phyloP scores from a whole-genome alignment of 179 eudicot genomes.

The Amaranthus tricolor region DNA sequence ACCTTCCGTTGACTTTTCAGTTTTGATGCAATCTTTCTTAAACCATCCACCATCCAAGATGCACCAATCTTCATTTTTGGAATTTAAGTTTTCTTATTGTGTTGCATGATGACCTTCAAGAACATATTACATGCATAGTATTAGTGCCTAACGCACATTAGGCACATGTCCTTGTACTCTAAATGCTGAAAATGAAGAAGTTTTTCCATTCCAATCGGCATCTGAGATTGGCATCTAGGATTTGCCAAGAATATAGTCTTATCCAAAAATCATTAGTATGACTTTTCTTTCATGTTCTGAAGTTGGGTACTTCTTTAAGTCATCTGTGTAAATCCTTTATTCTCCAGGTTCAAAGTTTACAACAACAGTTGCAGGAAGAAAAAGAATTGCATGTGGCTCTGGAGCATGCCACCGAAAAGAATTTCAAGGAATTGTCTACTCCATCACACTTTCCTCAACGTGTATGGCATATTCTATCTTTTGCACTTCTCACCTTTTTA shows the following conservation, averaged over 20 bases:
- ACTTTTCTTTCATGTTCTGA: background rate
- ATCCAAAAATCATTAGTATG: background rate
- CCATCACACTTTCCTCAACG: slow-evolving; percentile 31
- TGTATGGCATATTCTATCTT: slow-evolving; percentile 22
- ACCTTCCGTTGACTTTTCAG: background rate
- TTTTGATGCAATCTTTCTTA: background rate
- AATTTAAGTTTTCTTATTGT: background rate
- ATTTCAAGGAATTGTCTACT: slow-evolving; percentile 22
- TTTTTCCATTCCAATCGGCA: background rate
- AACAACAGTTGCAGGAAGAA: slow-evolving; percentile 34
- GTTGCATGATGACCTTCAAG: background rate
- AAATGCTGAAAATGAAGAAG: background rate
- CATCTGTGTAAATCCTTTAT: background rate
- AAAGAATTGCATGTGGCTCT: slow-evolving; percentile 35
- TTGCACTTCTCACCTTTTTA: slow-evolving; percentile 3
- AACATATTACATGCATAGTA: too few relatives aligned
- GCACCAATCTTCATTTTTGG: background rate
- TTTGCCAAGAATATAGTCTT: background rate
- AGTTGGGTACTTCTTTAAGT: background rate
- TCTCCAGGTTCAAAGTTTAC: slow-evolving; percentile 32
- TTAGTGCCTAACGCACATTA: too few relatives aligned
- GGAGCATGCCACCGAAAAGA: slow-evolving; percentile 31
- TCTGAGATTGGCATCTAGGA: too few relatives aligned
- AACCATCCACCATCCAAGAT: background rate
- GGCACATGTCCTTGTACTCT: background rate